A percentile compares a stretch with the other conserved stretches of the same genome.
Conservation (phyloP, 495 filamentous ascomycete species). For the Mytilinidion resinicola region DNA sequence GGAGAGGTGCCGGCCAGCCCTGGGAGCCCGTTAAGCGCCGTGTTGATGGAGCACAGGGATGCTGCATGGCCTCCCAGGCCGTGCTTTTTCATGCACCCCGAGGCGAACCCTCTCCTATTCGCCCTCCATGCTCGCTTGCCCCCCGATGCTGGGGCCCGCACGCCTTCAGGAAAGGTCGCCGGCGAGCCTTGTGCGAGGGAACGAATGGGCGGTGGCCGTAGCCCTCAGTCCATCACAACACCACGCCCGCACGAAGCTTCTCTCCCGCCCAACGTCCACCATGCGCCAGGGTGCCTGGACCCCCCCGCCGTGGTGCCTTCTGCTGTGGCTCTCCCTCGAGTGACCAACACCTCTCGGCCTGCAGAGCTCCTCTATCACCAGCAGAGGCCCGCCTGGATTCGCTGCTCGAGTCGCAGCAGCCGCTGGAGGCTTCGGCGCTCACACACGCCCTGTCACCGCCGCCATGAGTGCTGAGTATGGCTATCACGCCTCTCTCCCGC, state of each 20-base stretch:
- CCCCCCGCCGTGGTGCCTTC: conserved; percentile 18
- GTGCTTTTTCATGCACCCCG: not conserved
- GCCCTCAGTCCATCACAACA: not conserved
- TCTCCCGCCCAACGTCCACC: conserved; percentile 1
- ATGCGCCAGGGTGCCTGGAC: conserved; percentile 17
- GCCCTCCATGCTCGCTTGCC: not conserved
- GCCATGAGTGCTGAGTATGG: conserved; percentile 24
- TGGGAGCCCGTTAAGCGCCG: conserved; percentile 2
- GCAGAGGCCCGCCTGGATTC: conserved; percentile 15
- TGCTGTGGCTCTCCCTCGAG: conserved; percentile 15
- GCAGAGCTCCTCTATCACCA: conserved; percentile 16
- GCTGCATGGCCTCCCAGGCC: not conserved
- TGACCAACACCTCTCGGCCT: conserved; percentile 21
- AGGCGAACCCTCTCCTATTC: not conserved
- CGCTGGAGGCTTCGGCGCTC: conserved; percentile 30
- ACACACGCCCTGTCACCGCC: conserved; percentile 4
- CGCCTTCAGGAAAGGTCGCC: not conserved
- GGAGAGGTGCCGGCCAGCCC: not conserved
- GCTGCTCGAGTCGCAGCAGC: conserved; percentile 27
- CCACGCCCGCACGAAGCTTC: conserved; percentile 5
- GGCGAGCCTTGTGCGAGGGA: not conserved
- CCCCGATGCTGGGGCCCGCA: not conserved
- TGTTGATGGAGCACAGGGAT: conserved; percentile 1
- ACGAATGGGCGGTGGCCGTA: conserved; percentile 15
- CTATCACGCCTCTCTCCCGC: conserved; percentile 16